phyloP scores from a whole-genome alignment of 345 rosid species.

The Syzygium jambos region DNA sequence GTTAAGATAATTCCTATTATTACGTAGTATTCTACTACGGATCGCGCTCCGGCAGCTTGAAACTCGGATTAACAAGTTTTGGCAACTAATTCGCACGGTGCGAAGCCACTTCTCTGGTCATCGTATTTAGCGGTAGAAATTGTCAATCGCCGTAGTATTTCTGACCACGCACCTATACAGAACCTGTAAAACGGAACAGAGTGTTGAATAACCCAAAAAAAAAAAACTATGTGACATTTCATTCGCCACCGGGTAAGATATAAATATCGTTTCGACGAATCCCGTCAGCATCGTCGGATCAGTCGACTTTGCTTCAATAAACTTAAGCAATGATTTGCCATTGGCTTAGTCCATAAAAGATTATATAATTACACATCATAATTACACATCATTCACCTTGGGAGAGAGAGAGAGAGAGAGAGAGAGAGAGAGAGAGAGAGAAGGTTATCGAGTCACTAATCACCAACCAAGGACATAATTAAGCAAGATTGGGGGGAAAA shows the following conservation, averaged over 20 bases:
- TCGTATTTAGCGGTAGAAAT: neutral
- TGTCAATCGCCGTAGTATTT: neutral
- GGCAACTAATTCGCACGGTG: neutral
- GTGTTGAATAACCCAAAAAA: neutral
- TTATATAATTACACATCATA: neutral
- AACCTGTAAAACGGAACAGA: neutral
- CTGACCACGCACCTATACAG: neutral
- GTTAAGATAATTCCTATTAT: neutral
- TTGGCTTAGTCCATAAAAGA: neutral
- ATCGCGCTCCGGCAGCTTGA: neutral
- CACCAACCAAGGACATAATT: neutral
- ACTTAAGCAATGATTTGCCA: neutral
- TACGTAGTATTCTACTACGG: neutral
- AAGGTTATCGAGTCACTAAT: neutral
- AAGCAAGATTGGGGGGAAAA: neutral
- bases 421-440: neutral
- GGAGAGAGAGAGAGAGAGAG: neutral
- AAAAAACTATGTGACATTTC: neutral
- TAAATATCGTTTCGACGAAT: neutral
- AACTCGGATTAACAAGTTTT: neutral
- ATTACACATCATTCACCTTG: neutral
- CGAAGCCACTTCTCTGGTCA: neutral
- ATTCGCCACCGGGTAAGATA: neutral
- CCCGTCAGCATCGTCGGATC: neutral
- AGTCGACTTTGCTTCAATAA: neutral